Percentiles rank a stretch among this genome's conserved stretches.
phyloP scores from a whole-genome alignment of 139 green algal species.

The Pleodorina starrii region DNA sequence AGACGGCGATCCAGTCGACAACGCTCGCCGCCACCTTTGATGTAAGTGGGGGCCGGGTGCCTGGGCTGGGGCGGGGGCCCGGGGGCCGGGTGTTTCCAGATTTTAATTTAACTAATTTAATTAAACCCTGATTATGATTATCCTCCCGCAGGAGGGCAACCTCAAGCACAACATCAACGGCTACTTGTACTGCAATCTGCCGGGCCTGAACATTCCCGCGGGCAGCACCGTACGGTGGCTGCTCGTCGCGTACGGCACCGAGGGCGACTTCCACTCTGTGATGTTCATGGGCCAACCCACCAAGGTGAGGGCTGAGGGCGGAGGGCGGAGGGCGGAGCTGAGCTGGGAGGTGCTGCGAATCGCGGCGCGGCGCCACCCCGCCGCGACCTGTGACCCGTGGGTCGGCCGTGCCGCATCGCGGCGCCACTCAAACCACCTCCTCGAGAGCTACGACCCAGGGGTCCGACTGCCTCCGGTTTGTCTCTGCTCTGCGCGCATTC shows the following conservation, averaged over 20 bases:
- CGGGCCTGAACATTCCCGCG: background rate
- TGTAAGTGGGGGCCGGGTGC: constrained; percentile 30
- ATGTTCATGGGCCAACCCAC: background rate
- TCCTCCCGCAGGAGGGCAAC: constrained; percentile 53
- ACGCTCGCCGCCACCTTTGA: background rate
- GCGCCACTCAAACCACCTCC: background rate
- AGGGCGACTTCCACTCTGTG: constrained; percentile 39
- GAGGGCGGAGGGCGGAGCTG: too few relatives aligned
- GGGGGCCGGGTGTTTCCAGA: too few relatives aligned
- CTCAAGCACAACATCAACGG: constrained; percentile 68
- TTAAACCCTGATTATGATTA: too few relatives aligned
- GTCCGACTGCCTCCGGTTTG: too few relatives aligned
- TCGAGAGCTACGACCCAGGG: too few relatives aligned
- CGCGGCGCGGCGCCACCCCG: too few relatives aligned
- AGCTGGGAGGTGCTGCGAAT: too few relatives aligned
- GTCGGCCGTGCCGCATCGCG: too few relatives aligned
- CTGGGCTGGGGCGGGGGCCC: too few relatives aligned
- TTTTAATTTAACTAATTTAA: too few relatives aligned
- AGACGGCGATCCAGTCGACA: background rate
- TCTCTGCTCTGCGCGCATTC: too few relatives aligned
- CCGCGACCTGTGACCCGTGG: too few relatives aligned
- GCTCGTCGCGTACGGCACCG: constrained; percentile 44
- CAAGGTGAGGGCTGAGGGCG: background rate
- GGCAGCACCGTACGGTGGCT: constrained; percentile 7
- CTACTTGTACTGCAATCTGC: constrained; percentile 66